phyloP scores from a whole-genome alignment of 768 basidiomycete genomes.

The Mycena belliarum region DNA sequence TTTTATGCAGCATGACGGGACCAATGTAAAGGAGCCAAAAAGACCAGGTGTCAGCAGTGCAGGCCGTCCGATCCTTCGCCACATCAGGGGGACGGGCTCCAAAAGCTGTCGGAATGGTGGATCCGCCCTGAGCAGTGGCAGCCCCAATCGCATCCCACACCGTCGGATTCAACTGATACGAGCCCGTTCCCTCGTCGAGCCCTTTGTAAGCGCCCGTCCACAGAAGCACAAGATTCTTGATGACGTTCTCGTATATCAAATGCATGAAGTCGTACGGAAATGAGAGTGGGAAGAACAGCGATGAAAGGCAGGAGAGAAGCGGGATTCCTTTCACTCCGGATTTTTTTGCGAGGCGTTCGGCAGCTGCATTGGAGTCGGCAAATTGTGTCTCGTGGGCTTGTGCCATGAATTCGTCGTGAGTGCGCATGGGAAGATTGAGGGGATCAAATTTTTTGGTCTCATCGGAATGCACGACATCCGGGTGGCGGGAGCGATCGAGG shows the following conservation, averaged over 20 bases:
- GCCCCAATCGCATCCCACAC: conserved; percentile 36
- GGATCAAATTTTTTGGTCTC: conserved; percentile 9
- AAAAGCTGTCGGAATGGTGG: conserved; percentile 32
- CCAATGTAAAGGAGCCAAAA: conserved; percentile 32
- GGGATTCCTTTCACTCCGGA: conserved; percentile 29
- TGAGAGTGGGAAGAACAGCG: conserved; percentile 24
- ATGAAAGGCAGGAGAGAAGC: conserved; percentile 19
- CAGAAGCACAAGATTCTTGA: conserved; percentile 29
- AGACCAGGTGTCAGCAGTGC: conserved; percentile 32
- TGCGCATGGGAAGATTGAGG: background rate
- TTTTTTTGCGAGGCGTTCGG: background rate
- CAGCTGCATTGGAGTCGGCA: background rate
- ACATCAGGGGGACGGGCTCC: conserved; percentile 30
- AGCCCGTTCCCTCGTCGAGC: conserved; percentile 22
- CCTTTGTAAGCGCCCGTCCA: conserved; percentile 38
- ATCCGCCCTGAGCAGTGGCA: conserved; percentile 26
- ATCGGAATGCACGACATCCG: too few relatives aligned
- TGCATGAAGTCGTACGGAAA: conserved; percentile 44
- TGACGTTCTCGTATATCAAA: conserved; percentile 37
- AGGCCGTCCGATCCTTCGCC: conserved; percentile 21
- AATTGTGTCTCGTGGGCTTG: background rate
- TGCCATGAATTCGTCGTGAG: conserved; percentile 3
- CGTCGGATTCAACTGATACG: conserved; percentile 21
- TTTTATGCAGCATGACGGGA: conserved; percentile 24
- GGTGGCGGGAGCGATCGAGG: too few relatives aligned